Evolutionary conservation across 768 basidiomycete species (phyloP).

Genomic region (Terana coerulea): DNA sequence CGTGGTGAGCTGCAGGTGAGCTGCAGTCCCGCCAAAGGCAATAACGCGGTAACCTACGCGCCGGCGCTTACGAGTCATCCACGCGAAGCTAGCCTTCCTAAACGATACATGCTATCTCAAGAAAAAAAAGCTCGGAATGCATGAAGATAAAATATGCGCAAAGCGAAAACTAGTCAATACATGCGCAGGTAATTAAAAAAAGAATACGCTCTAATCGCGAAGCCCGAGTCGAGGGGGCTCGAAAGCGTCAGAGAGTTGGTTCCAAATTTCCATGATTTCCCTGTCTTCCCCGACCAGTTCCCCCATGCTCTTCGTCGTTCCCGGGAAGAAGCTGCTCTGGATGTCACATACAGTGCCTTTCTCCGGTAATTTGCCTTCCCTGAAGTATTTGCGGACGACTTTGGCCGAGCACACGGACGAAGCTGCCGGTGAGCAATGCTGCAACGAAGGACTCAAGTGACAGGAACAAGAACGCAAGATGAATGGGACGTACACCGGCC

Average conservation of each 20-base stretch:
- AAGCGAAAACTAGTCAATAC: no score
- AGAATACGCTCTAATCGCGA: no score
- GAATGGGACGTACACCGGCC: constrained; percentile 7
- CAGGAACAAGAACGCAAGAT: not conserved
- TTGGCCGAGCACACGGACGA: constrained; percentile 17
- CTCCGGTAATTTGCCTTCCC: constrained; percentile 21
- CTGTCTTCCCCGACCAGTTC: not conserved
- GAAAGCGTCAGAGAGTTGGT: not conserved
- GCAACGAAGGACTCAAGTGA: not conserved
- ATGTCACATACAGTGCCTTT: constrained; percentile 22
- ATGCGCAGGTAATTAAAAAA: no score
- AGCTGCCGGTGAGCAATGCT: not conserved
- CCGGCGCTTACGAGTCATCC: no score
- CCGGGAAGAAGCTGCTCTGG: not conserved
- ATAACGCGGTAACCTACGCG: not conserved
- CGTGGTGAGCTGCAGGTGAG: constrained; percentile 1
- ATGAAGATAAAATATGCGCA: no score
- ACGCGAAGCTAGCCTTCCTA: no score
- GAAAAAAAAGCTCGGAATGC: no score
- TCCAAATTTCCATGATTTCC: not conserved
- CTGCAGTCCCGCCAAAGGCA: not conserved
- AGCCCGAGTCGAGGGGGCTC: not conserved
- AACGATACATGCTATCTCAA: no score
- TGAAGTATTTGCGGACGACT: constrained; percentile 23
- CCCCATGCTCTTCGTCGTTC: not conserved